Evolutionary conservation across 2,329 filamentous ascomycete genomes (phyloP).

Genomic region (Ophiostoma perfectum): DNA sequence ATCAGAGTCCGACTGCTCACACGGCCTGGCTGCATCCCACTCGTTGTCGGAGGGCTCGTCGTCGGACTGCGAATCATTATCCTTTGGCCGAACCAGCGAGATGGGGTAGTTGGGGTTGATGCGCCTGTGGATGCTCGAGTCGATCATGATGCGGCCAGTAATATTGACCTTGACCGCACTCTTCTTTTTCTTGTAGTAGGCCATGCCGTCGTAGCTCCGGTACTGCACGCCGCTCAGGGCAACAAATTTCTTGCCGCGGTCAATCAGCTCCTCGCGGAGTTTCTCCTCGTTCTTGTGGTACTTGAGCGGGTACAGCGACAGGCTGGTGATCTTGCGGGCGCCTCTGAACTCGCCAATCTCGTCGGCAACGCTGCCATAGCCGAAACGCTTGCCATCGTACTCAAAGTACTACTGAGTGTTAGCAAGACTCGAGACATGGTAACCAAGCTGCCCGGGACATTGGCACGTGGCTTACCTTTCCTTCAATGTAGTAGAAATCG

Average conservation of each 20-base stretch:
- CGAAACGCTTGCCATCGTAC: slow-evolving; percentile 82
- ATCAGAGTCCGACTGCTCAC: slow-evolving; percentile 37
- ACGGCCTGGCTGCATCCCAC: slow-evolving; percentile 26
- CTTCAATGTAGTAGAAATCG: slow-evolving; percentile 71
- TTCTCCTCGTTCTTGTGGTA: slow-evolving; percentile 69
- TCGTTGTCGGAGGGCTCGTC: slow-evolving; percentile 44
- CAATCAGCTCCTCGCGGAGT: slow-evolving; percentile 62
- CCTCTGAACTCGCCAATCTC: slow-evolving; percentile 74
- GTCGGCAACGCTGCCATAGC: slow-evolving; percentile 63
- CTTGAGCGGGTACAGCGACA: slow-evolving; percentile 69
- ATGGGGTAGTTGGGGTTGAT: slow-evolving; percentile 83
- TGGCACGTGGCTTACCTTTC: slow-evolving; percentile 39
- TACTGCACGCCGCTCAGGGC: slow-evolving; percentile 77
- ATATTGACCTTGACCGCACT: slow-evolving; percentile 73
- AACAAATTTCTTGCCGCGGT: slow-evolving; percentile 80
- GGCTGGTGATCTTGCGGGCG: slow-evolving; percentile 71
- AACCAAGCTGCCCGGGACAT: neutral
- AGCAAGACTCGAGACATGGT: too few species aligned
- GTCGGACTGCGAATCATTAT: slow-evolving; percentile 55
- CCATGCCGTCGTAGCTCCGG: slow-evolving; percentile 75
- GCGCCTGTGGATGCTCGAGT: slow-evolving; percentile 72
- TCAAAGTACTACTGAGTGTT: slow-evolving; percentile 59
- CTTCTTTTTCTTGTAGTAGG: slow-evolving; percentile 77
- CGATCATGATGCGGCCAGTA: slow-evolving; percentile 83
- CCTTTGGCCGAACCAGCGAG: slow-evolving; percentile 66